Evolutionary conservation across 306 rosid genomes (phyloP).

Genomic region (Canavalia ensiformis): DNA sequence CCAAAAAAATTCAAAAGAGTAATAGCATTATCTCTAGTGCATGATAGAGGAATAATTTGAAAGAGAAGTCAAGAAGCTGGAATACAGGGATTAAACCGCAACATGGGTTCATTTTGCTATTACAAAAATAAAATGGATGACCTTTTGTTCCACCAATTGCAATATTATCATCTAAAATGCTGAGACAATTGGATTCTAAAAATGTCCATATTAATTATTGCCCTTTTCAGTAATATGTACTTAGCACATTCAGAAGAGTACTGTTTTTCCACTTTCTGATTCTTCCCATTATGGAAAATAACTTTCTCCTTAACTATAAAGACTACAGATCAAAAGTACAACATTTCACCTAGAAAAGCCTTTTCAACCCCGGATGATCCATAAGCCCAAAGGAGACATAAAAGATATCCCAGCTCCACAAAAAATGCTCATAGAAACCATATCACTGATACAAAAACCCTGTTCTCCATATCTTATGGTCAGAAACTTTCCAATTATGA

Average conservation of each 20-base stretch:
- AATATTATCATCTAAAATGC: conserved; percentile 16
- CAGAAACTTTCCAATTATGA: conserved; percentile 14
- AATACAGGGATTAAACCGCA: not conserved
- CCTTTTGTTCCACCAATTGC: not conserved
- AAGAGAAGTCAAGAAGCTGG: not conserved
- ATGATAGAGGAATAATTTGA: not conserved
- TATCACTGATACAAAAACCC: conserved; percentile 11
- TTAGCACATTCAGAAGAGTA: conserved; percentile 26
- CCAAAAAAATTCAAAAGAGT: not conserved
- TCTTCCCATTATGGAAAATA: not conserved
- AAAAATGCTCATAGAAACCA: not conserved
- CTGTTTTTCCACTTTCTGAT: not conserved
- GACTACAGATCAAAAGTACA: not conserved
- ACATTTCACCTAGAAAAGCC: not conserved
- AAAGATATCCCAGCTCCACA: not conserved
- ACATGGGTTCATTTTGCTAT: not conserved
- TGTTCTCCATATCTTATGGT: conserved; percentile 1
- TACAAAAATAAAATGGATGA: not conserved
- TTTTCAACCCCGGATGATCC: conserved; percentile 6
- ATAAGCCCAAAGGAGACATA: not conserved
- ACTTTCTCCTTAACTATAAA: not conserved
- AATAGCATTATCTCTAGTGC: not conserved
- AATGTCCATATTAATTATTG: conserved; percentile 7
- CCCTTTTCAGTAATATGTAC: not conserved
- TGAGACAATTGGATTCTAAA: not conserved